Evolutionary conservation across 768 basidiomycete species (phyloP).

Genomic region (Macrocybe gigantea): DNA sequence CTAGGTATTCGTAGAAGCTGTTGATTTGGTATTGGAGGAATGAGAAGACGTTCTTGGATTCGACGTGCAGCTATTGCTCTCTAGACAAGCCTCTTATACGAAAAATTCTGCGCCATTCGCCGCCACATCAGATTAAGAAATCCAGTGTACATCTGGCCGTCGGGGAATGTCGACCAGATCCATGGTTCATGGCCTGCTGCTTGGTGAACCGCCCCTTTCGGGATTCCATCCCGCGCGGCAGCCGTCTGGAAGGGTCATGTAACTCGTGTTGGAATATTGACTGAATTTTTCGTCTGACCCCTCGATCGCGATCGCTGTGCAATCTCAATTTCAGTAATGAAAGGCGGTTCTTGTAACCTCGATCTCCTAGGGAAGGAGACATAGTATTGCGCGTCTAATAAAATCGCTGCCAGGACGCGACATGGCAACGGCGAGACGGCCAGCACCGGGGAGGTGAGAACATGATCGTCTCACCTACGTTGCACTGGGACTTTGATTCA

Average conservation of each 20-base stretch:
- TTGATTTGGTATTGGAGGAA: no score
- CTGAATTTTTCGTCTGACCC: slow-evolving; percentile 23
- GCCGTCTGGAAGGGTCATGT: slow-evolving; percentile 9
- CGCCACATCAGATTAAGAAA: slow-evolving; percentile 15
- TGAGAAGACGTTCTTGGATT: no score
- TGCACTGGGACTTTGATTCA: no score
- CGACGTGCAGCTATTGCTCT: no score
- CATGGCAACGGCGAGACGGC: no score
- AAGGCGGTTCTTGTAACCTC: slow-evolving; percentile 9
- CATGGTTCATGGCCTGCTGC: slow-evolving; percentile 9
- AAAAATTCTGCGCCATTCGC: not conserved
- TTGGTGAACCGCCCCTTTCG: slow-evolving; percentile 16
- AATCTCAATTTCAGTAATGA: slow-evolving; percentile 8
- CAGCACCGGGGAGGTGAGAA: no score
- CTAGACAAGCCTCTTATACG: slow-evolving; percentile 9
- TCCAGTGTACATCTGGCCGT: slow-evolving; percentile 6
- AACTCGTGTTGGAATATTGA: slow-evolving; percentile 15
- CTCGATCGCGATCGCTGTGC: slow-evolving; percentile 14
- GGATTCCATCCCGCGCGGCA: slow-evolving; percentile 15
- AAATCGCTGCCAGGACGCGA: no score
- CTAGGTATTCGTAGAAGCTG: no score
- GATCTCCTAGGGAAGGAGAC: slow-evolving; percentile 1
- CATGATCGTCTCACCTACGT: no score
- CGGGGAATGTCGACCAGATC: slow-evolving; percentile 9
- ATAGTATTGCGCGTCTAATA: no score